Evolutionary conservation across 2,329 filamentous ascomycete species (phyloP), one percentile per base, ranked within the genome.

Genomic region (Talaromyces albobiverticillius): DNA sequence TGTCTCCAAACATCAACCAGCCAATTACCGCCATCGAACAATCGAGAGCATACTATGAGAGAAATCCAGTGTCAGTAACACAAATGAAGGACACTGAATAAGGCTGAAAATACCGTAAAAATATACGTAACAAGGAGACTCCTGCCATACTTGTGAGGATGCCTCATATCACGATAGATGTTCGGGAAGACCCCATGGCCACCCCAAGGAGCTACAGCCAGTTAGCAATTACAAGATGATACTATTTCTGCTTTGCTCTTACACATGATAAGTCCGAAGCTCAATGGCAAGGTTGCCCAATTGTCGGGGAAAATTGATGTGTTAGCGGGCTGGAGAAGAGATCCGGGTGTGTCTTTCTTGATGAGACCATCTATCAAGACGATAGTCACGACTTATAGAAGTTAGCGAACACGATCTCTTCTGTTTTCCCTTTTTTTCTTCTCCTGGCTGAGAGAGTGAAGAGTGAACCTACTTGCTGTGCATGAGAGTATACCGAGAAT

Each of bases 1-100:
- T 81, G 61, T 95, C 89, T 57, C 93, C 93, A 70, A 96, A 99
- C 93, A 99, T 97, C 60, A 96, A 80, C 55, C 94, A 82, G 36
- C 94, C 93, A 10, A 89, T 83, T 42, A 94, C 82, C 23, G 90
- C 92, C 67, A 95, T 91, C 43, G 85, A 82, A 23, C 87, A 80
- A 69, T 97, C 93, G 11, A 97, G 81, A 18, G 89, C 67, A 68
- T 90, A 93, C 84, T 88, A 53, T 47, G 18, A 40, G n/a, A 36
- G 3, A 36, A 22, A 18, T 34, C 53, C 29, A 51, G 46, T 31
- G 42, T 64, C n/a, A 38, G 56, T 63, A 55, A 51, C 18, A 41
- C 46, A 10, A 54, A 11, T 38, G 13, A 36, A 23, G 4, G 22
- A 47, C 4, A 20, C 31, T 41, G 14, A n/a, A 32, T 4, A 16